These are phyloP conservation scores for Physcomitrellopsis africana DNA, from an alignment of 225 moss, liverwort and hornwort genomes.

Conservation along the genomic window DNA sequence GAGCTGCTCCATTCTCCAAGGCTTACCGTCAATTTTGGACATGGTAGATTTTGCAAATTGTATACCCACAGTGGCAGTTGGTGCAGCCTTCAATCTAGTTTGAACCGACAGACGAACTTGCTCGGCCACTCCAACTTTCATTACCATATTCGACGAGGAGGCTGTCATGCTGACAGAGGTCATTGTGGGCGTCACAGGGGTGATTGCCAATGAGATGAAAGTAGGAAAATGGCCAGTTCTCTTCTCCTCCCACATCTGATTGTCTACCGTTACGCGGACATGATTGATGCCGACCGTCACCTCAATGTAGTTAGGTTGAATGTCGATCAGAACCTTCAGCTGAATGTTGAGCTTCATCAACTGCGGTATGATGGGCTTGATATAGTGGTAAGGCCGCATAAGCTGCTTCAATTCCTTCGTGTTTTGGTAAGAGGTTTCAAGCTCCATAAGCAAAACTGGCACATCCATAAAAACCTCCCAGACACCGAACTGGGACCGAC, in stretches of 20 bases:
- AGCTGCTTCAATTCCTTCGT: slow-evolving; percentile 29
- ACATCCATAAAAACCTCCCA: slow-evolving; percentile 49
- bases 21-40: slow-evolving; percentile 45
- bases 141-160: slow-evolving; percentile 35
- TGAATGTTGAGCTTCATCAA: slow-evolving; percentile 47
- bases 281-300: slow-evolving; percentile 43
- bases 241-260: slow-evolving; percentile 46
- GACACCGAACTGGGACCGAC: slow-evolving; percentile 36
- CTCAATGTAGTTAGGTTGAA: slow-evolving; percentile 47
- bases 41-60: slow-evolving; percentile 37
- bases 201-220: slow-evolving; percentile 30
- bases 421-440: slow-evolving; percentile 42
- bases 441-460: slow-evolving; percentile 38
- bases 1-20: slow-evolving; percentile 56
- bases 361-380: slow-evolving; percentile 47
- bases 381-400: slow-evolving; percentile 35
- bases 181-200: slow-evolving; percentile 25
- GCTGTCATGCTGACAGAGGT: slow-evolving; percentile 45
- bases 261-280: slow-evolving; percentile 37
- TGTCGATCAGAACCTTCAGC: slow-evolving; percentile 39
- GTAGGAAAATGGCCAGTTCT: slow-evolving; percentile 47
- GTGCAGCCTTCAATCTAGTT: slow-evolving; percentile 34
- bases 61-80: slow-evolving; percentile 25
- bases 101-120: slow-evolving; percentile 28
- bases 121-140: slow-evolving; percentile 46